Evolutionary conservation across 495 filamentous ascomycete species (phyloP).

Genomic region (Penicillium steckii): DNA sequence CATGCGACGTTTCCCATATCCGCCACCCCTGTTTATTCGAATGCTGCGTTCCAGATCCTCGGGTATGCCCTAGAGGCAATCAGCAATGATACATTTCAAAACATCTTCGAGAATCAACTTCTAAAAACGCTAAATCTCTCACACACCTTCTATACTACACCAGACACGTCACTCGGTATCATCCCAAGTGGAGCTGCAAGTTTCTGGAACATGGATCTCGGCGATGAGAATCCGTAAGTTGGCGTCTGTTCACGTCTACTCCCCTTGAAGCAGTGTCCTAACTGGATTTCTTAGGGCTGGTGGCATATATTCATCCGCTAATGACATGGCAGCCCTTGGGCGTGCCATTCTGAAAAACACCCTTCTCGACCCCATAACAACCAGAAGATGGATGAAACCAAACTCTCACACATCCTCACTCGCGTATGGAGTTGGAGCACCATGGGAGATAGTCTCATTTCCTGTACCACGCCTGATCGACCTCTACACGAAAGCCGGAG

Average conservation of each 20-base stretch:
- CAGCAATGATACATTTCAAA: conserved; percentile 1
- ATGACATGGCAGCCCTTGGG: conserved; percentile 52
- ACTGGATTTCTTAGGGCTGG: conserved; percentile 40
- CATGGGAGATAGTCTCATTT: conserved; percentile 53
- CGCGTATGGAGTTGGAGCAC: conserved; percentile 46
- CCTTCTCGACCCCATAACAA: conserved; percentile 42
- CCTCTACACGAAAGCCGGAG: conserved; percentile 57
- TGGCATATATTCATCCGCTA: conserved; percentile 54
- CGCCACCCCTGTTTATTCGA: conserved; percentile 57
- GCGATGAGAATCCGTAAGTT: conserved; percentile 45
- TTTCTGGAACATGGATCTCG: conserved; percentile 39
- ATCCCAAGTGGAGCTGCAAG: conserved; percentile 34
- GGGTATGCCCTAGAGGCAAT: conserved; percentile 52
- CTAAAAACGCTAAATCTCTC: conserved; percentile 40
- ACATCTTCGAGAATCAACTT: conserved; percentile 23
- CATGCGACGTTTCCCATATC: conserved; percentile 49
- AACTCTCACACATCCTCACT: conserved; percentile 45
- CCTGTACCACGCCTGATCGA: conserved; percentile 33
- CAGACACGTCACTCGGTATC: conserved; percentile 18
- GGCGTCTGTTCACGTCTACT: conserved; percentile 5
- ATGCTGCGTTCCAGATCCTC: conserved; percentile 56
- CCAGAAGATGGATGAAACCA: conserved; percentile 60
- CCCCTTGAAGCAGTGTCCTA: neutral
- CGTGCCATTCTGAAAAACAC: conserved; percentile 53
- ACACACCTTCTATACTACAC: conserved; percentile 31